Base-by-base conservation (phyloP, 2,329 filamentous ascomycete genomes). In the Sclerotinia sclerotiorum region DNA sequence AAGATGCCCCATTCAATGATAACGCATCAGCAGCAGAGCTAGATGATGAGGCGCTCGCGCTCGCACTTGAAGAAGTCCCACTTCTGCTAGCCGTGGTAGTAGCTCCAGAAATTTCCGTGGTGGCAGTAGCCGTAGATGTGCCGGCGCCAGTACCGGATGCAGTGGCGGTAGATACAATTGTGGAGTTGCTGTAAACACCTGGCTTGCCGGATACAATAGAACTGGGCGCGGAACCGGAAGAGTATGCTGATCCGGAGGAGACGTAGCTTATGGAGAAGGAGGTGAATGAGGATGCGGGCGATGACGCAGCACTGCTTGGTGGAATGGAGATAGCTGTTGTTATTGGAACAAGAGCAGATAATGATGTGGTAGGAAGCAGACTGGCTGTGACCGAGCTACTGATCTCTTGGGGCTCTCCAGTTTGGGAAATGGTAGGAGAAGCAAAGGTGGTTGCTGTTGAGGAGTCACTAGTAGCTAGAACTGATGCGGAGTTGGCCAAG, bases 141-240 rank as follows among this genome's bases (percentile, higher is more conserved):
- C 46, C 44, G 29, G 21, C 32, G 8, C 58, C 51, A 3, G n/a
- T 17, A 4, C 8, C 7, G 11, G 65, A 62, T 4, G 35, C 35
- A 46, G 65, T 67, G n/a, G 35, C 56, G 3, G 65, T 51, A 17
- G 56, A 62, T 13, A 67, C 17, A 8, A 17, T 8, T n/a, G 65
- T 67, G 13, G 56, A 52, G 46, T 67, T 70, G 11, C n/a, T n/a
- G 13, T 67, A 67, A 3, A 46, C 65, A n/a, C 46, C 48, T 39
- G 65, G 65, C 17, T 39, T 29, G 8, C 65, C 55, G 19, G 65
- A 67, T 35, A 61, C 55, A n/a, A 13, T 61, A 10, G 65, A 27
- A 29, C 29, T 49, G 10, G 65, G 27, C 1, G 48, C 21, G 29
- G 19, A n/a, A 63, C 19, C 56, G 48, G 56, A 63, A 24, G 46